Conservation (phyloP, 2,329 filamentous ascomycete species). For the Fusarium bulbicola region DNA sequence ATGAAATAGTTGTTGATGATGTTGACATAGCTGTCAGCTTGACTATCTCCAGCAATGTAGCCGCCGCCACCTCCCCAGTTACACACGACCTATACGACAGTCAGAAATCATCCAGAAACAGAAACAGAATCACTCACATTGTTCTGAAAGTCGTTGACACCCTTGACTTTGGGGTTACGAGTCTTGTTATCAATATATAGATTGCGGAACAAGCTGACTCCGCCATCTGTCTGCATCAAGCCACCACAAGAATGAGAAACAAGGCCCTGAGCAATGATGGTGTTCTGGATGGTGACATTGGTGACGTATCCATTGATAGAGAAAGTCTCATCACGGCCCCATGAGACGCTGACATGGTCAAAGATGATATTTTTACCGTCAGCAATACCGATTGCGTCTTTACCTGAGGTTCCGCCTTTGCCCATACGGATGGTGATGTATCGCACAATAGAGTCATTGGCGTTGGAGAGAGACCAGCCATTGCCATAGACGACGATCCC, state of each 20-base stretch:
- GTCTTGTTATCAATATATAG: constrained; percentile 67
- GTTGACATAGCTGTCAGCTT: constrained; percentile 57
- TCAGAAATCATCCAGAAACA: background rate
- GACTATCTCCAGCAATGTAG: constrained; percentile 63
- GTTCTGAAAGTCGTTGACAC: constrained; percentile 62
- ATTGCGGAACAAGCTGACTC: constrained; percentile 62
- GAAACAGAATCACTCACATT: constrained; percentile 37
- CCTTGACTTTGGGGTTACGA: constrained; percentile 66
- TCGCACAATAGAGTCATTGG: constrained; percentile 62
- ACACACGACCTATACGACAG: constrained; percentile 55
- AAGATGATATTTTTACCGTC: constrained; percentile 64
- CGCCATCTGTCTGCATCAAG: constrained; percentile 59
- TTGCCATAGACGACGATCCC: constrained; percentile 64
- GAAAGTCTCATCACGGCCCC: constrained; percentile 66
- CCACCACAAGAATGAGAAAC: constrained; percentile 63
- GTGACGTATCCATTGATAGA: constrained; percentile 57
- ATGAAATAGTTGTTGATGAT: constrained; percentile 68
- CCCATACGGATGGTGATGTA: constrained; percentile 66
- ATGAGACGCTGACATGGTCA: constrained; percentile 62
- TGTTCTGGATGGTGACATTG: constrained; percentile 62
- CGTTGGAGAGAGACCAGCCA: constrained; percentile 61
- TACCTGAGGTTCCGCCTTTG: constrained; percentile 58
- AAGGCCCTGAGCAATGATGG: constrained; percentile 63
- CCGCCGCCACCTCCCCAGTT: constrained; percentile 65
- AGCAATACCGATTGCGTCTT: constrained; percentile 63